Base-by-base conservation (phyloP, 495 filamentous ascomycete species). In the Talaromyces thailandensis region DNA sequence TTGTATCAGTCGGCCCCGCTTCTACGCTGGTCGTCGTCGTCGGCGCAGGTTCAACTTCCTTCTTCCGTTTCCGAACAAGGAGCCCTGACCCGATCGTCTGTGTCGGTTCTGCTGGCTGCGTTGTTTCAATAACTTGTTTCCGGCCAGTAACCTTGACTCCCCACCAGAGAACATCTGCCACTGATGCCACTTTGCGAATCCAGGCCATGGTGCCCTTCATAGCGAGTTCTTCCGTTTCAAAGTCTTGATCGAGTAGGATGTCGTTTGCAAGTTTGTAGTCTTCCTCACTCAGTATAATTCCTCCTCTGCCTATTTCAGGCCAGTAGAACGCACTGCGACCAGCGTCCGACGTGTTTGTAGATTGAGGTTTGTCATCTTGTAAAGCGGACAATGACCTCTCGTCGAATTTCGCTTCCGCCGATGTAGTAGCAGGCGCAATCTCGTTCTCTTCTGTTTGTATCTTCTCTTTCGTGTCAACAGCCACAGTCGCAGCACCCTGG, bases 241-340 rank as follows among this genome's bases (percentile, higher is more conserved):
- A 97, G 70, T 97, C 91, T 14, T 93, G 82, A 25, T 88, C 84
- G n/a, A 96, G 81, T 1, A 98, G 78, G 35, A 91, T 74, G 65
- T 95, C 88, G 61, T 86, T 83, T n/a, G 87, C 84, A 9, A 84
- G 80, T 63, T 89, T 87, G 75, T 96, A 98, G 43, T 86, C 84
- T 59, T 79, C 79, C 37, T 90, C 86, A 40, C 80, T 79, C 7
- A 96, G 78, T 3, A 95, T 76, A 7, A 88, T 79, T 21, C 88
- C 77, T 7, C 90, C 91, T 45, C 90, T 81, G 53, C 86, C 86
- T 28, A 80, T 74, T 21, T 77, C 66, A 5, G 86, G 87, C 90
- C 88, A 94, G 63, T 74, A 79, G 67, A 88, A 94, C 58, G 87
- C 84, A 2, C 79, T 79, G 0, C 81, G 28, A 14, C 69, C 62